Base-by-base conservation (phyloP, 2,329 filamentous ascomycete genomes). In the Hypoxylon sp. region DNA sequence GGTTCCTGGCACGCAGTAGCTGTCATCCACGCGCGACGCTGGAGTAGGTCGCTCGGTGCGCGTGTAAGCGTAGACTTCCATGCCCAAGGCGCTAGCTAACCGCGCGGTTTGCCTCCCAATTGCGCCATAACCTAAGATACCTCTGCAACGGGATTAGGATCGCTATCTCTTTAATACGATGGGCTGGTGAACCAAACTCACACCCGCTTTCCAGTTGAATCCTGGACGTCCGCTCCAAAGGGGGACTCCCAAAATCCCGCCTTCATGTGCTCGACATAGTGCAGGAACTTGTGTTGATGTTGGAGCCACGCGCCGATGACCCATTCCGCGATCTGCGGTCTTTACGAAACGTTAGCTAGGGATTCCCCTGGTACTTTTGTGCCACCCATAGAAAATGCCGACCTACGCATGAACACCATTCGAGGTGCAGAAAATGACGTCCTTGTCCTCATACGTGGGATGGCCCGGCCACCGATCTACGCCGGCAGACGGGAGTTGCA, bases 51-150 rank as follows among this genome's bases (percentile, higher is more conserved):
- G 86, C 1, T 88, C 85, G 1, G 82, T 84, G 1, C 88, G 88
- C 2, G 90, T 92, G 78, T 89, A 91, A 0, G 90, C 90, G 68
- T 90, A 81, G 0, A 93, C 86, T 45, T 87, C 82, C 85, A 90
- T 89, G 11, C 89, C 90, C 73, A 90, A 77, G 5, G 86, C 85
- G 10, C 81, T 81, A 6, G 84, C 83, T 11, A 90, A 81, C 3
- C 78, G 76, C 1, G 80, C 81, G 28, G 75, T 75, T 60, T 82
- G 79, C 13, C 81, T 73, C 5, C 81, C 81, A 57, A 83, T 82
- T 30, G 78, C 77, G 10, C 82, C 80, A 67, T 83, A 83, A 14
- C 81, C 80, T n/a, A 82, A 74, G 28, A 82, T 76, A 14, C 78
- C 77, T 17, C 76, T 78, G 60, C 17, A 13, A 17, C 7, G 30